Percentiles rank a stretch among this genome's conserved stretches.
Conservation (phyloP, 306 rosid species). For the Lathyrus sativus region DNA sequence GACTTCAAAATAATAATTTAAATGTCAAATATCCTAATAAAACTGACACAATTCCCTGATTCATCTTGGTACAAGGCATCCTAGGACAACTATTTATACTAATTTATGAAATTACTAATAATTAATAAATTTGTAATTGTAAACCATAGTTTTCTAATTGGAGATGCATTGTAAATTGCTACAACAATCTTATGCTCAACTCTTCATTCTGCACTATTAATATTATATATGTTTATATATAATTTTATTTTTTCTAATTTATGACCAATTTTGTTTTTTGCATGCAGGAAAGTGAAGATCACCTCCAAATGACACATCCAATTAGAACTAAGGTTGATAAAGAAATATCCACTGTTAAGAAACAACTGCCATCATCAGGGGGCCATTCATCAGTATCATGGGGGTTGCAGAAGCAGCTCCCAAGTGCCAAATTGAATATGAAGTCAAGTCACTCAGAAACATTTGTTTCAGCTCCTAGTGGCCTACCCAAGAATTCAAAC, state of each 20-base stretch:
- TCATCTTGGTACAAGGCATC: conserved; percentile 18
- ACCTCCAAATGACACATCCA: conserved; percentile 44
- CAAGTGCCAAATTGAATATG: conserved; percentile 52
- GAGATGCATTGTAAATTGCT: conserved; percentile 10
- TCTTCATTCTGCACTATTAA: neutral
- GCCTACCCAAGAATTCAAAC: conserved; percentile 46
- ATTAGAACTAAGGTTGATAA: conserved; percentile 47
- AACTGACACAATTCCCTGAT: conserved; percentile 6
- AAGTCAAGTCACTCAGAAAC: conserved; percentile 57
- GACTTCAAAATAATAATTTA: conserved; percentile 1
- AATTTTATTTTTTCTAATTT: neutral
- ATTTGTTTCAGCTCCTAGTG: conserved; percentile 50
- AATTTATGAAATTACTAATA: neutral
- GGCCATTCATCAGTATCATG: conserved; percentile 58
- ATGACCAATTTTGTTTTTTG: conserved; percentile 9
- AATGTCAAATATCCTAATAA: conserved; percentile 6
- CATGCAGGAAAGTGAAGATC: conserved; percentile 70
- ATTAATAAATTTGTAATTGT: conserved; percentile 4
- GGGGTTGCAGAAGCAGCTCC: conserved; percentile 60
- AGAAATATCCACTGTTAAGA: conserved; percentile 54
- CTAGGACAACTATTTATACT: neutral
- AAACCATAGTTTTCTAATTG: neutral
- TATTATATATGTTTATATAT: neutral
- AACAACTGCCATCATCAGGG: conserved; percentile 59
- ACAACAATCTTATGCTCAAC: neutral